phyloP scores from a whole-genome alignment of 306 rosid genomes.

The Canavalia ensiformis region DNA sequence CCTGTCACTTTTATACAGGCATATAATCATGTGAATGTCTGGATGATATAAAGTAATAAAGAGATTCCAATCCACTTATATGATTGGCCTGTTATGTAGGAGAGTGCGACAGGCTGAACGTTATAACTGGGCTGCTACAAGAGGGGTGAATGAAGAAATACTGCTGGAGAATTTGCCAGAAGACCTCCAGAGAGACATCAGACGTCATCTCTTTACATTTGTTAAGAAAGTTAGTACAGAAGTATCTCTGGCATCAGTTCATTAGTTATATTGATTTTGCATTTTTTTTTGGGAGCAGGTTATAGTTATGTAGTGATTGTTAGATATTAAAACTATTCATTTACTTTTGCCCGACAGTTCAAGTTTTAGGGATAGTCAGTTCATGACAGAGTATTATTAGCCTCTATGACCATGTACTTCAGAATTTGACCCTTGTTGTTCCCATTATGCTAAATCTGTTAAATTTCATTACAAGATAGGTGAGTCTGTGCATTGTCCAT shows the following conservation, averaged over 20 bases:
- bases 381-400: background rate
- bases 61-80: constrained; percentile 16
- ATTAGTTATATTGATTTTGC: background rate
- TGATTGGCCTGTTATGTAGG: constrained; percentile 59
- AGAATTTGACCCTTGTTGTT: constrained; percentile 11
- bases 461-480: background rate
- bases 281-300: background rate
- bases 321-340: background rate
- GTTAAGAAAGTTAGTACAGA: constrained; percentile 43
- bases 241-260: background rate
- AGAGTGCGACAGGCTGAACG: constrained; percentile 80
- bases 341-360: background rate
- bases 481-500: background rate
- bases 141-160: constrained; percentile 90
- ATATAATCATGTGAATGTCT: constrained; percentile 3
- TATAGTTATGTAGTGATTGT: background rate
- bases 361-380: background rate
- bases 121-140: constrained; percentile 87
- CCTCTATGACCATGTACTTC: background rate
- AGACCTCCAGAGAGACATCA: constrained; percentile 81
- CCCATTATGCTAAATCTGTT: background rate
- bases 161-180: constrained; percentile 85
- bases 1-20: background rate
- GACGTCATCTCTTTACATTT: constrained; percentile 74
- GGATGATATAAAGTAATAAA: background rate